Conservation (phyloP, 1,284 basidiomycete genomes). For the Apiotrichum porosum region DNA sequence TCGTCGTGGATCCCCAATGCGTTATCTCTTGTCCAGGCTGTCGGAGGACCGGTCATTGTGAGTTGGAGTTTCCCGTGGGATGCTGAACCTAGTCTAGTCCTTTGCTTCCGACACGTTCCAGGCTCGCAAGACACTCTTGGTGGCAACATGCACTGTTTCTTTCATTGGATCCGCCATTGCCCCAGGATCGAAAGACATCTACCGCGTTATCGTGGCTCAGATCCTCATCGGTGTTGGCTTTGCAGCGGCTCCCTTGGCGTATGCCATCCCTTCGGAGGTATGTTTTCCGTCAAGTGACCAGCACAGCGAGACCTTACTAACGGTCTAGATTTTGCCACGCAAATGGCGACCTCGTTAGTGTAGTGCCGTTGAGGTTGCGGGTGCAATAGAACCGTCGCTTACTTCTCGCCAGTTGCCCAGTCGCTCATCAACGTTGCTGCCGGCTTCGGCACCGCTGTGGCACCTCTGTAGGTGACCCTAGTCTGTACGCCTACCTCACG, state of each 20-base stretch:
- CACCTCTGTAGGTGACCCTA: slow-evolving; percentile 1
- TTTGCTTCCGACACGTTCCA: slow-evolving; percentile 14
- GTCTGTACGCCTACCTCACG: background rate
- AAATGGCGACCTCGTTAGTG: slow-evolving; percentile 4
- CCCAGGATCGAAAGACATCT: slow-evolving; percentile 6
- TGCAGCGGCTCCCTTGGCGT: slow-evolving; percentile 6
- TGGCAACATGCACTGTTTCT: slow-evolving; percentile 4
- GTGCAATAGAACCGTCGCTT: no score
- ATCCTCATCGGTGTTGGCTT: slow-evolving; percentile 11
- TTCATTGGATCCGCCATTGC: slow-evolving; percentile 14
- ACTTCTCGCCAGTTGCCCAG: background rate
- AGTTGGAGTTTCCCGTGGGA: background rate
- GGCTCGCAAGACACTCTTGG: slow-evolving; percentile 4
- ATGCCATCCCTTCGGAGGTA: slow-evolving; percentile 11
- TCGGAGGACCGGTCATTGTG: slow-evolving; percentile 4
- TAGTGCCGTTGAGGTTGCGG: no score
- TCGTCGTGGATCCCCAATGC: slow-evolving; percentile 9
- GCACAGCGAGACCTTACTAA: no score
- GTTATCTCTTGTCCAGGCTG: slow-evolving; percentile 8
- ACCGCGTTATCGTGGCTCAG: slow-evolving; percentile 9
- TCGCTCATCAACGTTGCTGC: slow-evolving; percentile 8
- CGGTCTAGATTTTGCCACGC: slow-evolving; percentile 6
- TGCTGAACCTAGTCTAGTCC: background rate
- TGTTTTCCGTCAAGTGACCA: no score
- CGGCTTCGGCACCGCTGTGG: background rate